Evolutionary conservation across 2,329 filamentous ascomycete species (phyloP).

Genomic region (Penicillium freii): DNA sequence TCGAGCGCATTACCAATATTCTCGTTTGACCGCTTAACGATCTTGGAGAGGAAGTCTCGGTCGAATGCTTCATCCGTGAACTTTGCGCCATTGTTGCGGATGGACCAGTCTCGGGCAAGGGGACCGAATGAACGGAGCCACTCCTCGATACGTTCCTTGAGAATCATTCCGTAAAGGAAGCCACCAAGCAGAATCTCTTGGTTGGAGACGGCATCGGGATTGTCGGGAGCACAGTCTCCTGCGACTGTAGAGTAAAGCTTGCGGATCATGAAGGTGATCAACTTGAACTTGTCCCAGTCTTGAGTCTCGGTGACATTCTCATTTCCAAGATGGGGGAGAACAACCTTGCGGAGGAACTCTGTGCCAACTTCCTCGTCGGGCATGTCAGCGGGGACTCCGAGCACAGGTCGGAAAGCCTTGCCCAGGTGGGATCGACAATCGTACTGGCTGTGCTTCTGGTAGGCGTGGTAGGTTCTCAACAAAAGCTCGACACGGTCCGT

Average conservation of each 20-base stretch:
- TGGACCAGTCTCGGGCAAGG: slow-evolving; percentile 55
- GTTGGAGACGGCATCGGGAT: slow-evolving; percentile 93
- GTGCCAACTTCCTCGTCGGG: slow-evolving; percentile 85
- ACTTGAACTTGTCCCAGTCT: slow-evolving; percentile 87
- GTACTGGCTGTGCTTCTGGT: slow-evolving; percentile 75
- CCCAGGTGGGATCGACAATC: slow-evolving; percentile 85
- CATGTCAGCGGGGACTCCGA: slow-evolving; percentile 79
- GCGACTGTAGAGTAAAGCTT: slow-evolving; percentile 93
- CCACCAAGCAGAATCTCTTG: slow-evolving; percentile 93
- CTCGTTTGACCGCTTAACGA: slow-evolving; percentile 80
- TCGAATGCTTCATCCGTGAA: slow-evolving; percentile 77
- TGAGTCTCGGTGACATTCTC: slow-evolving; percentile 78
- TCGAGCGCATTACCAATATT: slow-evolving; percentile 83
- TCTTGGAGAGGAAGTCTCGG: slow-evolving; percentile 73
- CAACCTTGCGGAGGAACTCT: slow-evolving; percentile 85
- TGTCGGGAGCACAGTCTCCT: slow-evolving; percentile 89
- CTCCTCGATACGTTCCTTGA: slow-evolving; percentile 93
- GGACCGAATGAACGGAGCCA: slow-evolving; percentile 67
- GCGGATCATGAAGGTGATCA: slow-evolving; percentile 92
- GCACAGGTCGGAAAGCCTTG: slow-evolving; percentile 83
- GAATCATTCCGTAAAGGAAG: slow-evolving; percentile 88
- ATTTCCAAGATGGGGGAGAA: slow-evolving; percentile 87
- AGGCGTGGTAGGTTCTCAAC: slow-evolving; percentile 88
- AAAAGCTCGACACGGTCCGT: slow-evolving; percentile 92
- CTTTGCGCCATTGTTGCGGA: slow-evolving; percentile 50